Percentiles rank a stretch among this genome's conserved stretches.
Conservation (phyloP, 345 rosid species). For the Ceriops zippeliana region DNA sequence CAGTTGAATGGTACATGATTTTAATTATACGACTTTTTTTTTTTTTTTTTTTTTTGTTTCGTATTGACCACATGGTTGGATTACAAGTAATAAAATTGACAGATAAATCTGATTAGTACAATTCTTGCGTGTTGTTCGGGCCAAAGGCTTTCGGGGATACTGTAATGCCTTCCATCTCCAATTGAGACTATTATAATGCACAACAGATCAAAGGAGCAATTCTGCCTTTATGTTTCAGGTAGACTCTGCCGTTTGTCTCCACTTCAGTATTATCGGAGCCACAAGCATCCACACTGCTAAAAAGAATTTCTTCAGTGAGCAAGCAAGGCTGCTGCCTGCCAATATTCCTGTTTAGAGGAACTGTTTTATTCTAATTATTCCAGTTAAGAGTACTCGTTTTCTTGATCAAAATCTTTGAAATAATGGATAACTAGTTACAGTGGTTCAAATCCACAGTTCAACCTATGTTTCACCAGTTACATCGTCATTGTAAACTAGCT, state of each 20-base stretch:
- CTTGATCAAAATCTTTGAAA: too few relatives aligned
- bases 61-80: constrained; percentile 4
- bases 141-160: not conserved
- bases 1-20: not conserved
- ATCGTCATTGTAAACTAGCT: too few relatives aligned
- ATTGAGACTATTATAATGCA: constrained; percentile 1
- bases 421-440: too few relatives aligned
- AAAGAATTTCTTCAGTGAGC: not conserved
- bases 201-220: constrained; percentile 7
- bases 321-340: too few relatives aligned
- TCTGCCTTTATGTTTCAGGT: constrained; percentile 14
- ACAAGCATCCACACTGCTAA: constrained; percentile 90
- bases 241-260: constrained; percentile 38
- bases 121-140: not conserved
- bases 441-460: too few relatives aligned
- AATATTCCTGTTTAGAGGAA: too few relatives aligned
- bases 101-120: not conserved
- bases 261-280: constrained; percentile 60
- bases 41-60: not conserved
- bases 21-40: not conserved
- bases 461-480: too few relatives aligned
- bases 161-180: constrained; percentile 8
- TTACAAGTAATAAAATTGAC: constrained; percentile 8
- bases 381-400: too few relatives aligned
- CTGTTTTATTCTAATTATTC: too few relatives aligned